Percentiles rank a stretch among this genome's conserved stretches.
Evolutionary conservation across 306 rosid species (phyloP).

Genomic region (Cicer judaicum): DNA sequence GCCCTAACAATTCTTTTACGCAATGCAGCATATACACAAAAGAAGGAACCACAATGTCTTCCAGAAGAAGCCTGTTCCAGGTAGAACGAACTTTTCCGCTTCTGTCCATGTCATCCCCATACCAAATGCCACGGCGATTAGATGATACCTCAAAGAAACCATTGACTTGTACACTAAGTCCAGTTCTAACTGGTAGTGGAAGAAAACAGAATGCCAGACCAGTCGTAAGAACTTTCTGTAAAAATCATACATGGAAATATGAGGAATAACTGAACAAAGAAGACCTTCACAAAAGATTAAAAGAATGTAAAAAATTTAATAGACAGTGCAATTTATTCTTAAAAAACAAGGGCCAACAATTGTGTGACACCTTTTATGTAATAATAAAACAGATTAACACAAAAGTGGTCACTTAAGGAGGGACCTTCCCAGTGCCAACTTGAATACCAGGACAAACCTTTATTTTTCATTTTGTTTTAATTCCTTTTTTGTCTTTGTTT

Average conservation of each 20-base stretch:
- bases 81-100: conserved; percentile 92
- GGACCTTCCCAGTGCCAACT: conserved; percentile 28
- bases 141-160: conserved; percentile 97
- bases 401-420: conserved; percentile 9
- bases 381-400: conserved; percentile 27
- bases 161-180: conserved; percentile 88
- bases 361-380: neutral
- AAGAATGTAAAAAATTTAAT: conserved; percentile 27
- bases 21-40: conserved; percentile 77
- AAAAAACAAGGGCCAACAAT: conserved; percentile 5
- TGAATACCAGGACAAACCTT: conserved; percentile 36
- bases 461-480: neutral
- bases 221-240: conserved; percentile 75
- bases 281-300: conserved; percentile 38
- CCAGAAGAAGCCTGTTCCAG: conserved; percentile 94
- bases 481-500: neutral
- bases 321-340: conserved; percentile 37
- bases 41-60: conserved; percentile 85
- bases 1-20: conserved; percentile 69
- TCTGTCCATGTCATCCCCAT: conserved; percentile 99
- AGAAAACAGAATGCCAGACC: conserved; percentile 97
- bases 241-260: conserved; percentile 51
- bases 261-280: conserved; percentile 44
- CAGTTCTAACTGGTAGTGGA: conserved; percentile 94
- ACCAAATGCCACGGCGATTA: conserved; percentile 99